Conservation (phyloP, 768 basidiomycete species). For the Hericium rajendrae region DNA sequence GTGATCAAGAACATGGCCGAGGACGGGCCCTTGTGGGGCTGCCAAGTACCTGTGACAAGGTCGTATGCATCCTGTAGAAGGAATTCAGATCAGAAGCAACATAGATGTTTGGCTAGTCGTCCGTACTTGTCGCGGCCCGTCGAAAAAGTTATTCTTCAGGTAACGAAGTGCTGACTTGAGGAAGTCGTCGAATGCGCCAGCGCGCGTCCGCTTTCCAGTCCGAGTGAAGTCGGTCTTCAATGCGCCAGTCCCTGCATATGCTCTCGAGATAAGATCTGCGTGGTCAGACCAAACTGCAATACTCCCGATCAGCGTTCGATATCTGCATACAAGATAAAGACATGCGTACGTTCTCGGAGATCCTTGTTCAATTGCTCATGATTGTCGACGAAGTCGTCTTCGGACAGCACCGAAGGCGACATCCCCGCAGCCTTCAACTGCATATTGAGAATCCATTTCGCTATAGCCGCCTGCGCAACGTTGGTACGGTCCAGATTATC, state of each 20-base stretch:
- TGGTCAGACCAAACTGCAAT: slow-evolving; percentile 93
- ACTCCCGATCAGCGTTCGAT: slow-evolving; percentile 2
- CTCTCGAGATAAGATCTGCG: slow-evolving; percentile 80
- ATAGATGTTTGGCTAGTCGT: background rate
- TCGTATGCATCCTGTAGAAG: slow-evolving; percentile 82
- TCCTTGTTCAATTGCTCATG: slow-evolving; percentile 70
- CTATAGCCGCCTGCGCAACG: slow-evolving; percentile 88
- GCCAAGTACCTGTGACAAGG: slow-evolving; percentile 85
- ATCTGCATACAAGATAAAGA: background rate
- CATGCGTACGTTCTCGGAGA: slow-evolving; percentile 75
- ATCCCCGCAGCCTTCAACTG: slow-evolving; percentile 73
- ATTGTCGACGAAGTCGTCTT: slow-evolving; percentile 69
- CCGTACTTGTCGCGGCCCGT: slow-evolving; percentile 78
- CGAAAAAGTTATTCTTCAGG: slow-evolving; percentile 93
- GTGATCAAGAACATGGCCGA: slow-evolving; percentile 62
- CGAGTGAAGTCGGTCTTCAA: slow-evolving; percentile 95
- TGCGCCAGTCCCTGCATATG: slow-evolving; percentile 93
- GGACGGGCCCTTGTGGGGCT: slow-evolving; percentile 66
- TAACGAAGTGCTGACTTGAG: slow-evolving; percentile 80
- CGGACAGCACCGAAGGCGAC: slow-evolving; percentile 31
- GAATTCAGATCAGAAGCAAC: slow-evolving; percentile 1
- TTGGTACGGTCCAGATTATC: slow-evolving; percentile 95
- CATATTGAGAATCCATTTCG: slow-evolving; percentile 70
- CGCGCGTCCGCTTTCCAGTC: slow-evolving; percentile 78
- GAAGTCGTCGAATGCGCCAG: slow-evolving; percentile 78